A percentile compares a stretch with the other conserved stretches of the same genome.
phyloP scores from a whole-genome alignment of 176 grass and related monocot genomes.

The Coix lacrymajobi region DNA sequence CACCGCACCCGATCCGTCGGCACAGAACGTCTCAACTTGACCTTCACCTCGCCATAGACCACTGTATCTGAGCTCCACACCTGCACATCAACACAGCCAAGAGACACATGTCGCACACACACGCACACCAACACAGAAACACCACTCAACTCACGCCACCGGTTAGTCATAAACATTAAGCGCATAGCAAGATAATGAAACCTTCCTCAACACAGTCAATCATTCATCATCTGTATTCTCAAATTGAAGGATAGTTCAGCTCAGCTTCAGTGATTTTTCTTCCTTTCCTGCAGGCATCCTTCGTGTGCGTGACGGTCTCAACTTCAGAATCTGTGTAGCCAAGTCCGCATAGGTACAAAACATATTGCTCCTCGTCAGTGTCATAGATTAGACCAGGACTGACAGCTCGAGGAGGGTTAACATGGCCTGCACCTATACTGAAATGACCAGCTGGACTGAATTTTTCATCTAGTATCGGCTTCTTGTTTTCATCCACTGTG shows the following conservation, averaged over 20 bases:
- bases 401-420: slow-evolving; percentile 15
- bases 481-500: background rate
- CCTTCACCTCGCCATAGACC: no score
- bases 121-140: no score
- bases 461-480: slow-evolving; percentile 26
- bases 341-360: slow-evolving; percentile 17
- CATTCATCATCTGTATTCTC: no score
- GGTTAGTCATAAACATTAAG: no score
- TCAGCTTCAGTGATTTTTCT: slow-evolving; percentile 18
- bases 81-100: no score
- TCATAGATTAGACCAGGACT: slow-evolving; percentile 44
- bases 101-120: no score
- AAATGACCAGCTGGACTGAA: slow-evolving; percentile 9
- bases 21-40: no score
- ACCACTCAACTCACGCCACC: no score
- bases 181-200: no score
- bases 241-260: slow-evolving; percentile 44
- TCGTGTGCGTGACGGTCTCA: slow-evolving; percentile 17
- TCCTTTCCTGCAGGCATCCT: background rate
- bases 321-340: slow-evolving; percentile 16
- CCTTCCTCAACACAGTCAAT: no score
- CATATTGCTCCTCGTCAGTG: slow-evolving; percentile 20
- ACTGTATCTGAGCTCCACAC: no score
- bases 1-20: no score
- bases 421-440: slow-evolving; percentile 34